Evolutionary conservation across 192 early-diverging fungal species (phyloP).

Genomic region (Coemansia brasiliensis): DNA sequence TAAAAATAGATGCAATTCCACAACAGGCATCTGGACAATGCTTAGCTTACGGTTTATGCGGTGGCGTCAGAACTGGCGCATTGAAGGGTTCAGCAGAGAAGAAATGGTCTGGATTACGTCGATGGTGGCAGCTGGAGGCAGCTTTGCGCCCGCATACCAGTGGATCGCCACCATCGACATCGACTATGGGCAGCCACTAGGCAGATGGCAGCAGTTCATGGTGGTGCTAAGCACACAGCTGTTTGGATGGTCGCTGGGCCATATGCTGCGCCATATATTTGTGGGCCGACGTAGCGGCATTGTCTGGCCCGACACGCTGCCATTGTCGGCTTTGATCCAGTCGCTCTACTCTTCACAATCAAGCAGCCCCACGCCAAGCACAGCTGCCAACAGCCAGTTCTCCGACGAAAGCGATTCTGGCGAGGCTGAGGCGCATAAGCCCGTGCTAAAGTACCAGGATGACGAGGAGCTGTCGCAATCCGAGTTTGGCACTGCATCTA

Average conservation of each 20-base stretch:
- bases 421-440: not conserved
- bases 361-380: not conserved
- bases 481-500: slow-evolving; percentile 9
- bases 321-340: slow-evolving; percentile 41
- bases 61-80: slow-evolving; percentile 2
- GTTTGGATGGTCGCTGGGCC: slow-evolving; percentile 45
- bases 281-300: slow-evolving; percentile 29
- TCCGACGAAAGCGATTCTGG: not conserved
- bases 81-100: slow-evolving; percentile 20
- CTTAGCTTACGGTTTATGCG: not conserved
- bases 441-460: not conserved
- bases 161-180: slow-evolving; percentile 47
- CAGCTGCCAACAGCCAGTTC: not conserved
- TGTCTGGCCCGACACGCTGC: slow-evolving; percentile 42
- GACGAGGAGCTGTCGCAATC: not conserved
- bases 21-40: not conserved
- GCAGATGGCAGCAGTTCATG: slow-evolving; percentile 32
- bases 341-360: slow-evolving; percentile 16
- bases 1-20: slow-evolving; percentile 5
- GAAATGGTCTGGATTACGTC: slow-evolving; percentile 49
- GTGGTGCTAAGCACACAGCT: slow-evolving; percentile 41
- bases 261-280: slow-evolving; percentile 37
- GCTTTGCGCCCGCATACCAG: slow-evolving; percentile 49
- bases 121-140: slow-evolving; percentile 47
- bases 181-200: slow-evolving; percentile 34